phyloP scores from a whole-genome alignment of 2,329 filamentous ascomycete genomes.

The Penicillium palitans region DNA sequence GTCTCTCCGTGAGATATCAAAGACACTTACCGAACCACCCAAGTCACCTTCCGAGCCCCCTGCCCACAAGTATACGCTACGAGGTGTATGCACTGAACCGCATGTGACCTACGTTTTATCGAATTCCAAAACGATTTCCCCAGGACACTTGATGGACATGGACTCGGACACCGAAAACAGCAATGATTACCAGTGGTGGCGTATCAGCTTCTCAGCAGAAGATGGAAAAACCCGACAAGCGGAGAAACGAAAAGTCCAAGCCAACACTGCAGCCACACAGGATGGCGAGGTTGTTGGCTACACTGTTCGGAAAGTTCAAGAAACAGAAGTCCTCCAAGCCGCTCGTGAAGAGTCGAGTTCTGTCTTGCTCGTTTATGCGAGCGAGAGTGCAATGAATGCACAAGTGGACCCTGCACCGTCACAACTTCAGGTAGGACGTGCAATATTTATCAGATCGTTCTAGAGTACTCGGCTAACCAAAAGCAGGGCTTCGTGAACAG shows the following conservation, averaged over 20 bases:
- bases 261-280: slow-evolving; percentile 21
- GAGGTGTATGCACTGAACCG: slow-evolving; percentile 59
- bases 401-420: slow-evolving; percentile 33
- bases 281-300: slow-evolving; percentile 42
- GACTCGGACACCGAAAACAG: slow-evolving; percentile 25
- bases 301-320: slow-evolving; percentile 46
- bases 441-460: not conserved
- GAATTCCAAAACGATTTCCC: slow-evolving; percentile 27
- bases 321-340: slow-evolving; percentile 57
- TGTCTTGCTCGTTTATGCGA: slow-evolving; percentile 62
- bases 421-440: slow-evolving; percentile 40
- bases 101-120: slow-evolving; percentile 59
- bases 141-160: slow-evolving; percentile 34
- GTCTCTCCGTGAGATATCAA: slow-evolving; percentile 47
- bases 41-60: slow-evolving; percentile 43
- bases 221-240: slow-evolving; percentile 42
- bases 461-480: slow-evolving; percentile 13
- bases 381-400: slow-evolving; percentile 47
- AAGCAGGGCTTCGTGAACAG: slow-evolving; percentile 49
- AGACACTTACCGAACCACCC: slow-evolving; percentile 49
- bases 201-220: slow-evolving; percentile 52
- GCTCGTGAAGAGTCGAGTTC: slow-evolving; percentile 53
- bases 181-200: slow-evolving; percentile 56
- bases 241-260: slow-evolving; percentile 23
- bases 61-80: slow-evolving; percentile 55